Evolutionary conservation across 345 rosid species (phyloP), one percentile per base, ranked within the genome.

Genomic region (Aurinia saxatilis): DNA sequence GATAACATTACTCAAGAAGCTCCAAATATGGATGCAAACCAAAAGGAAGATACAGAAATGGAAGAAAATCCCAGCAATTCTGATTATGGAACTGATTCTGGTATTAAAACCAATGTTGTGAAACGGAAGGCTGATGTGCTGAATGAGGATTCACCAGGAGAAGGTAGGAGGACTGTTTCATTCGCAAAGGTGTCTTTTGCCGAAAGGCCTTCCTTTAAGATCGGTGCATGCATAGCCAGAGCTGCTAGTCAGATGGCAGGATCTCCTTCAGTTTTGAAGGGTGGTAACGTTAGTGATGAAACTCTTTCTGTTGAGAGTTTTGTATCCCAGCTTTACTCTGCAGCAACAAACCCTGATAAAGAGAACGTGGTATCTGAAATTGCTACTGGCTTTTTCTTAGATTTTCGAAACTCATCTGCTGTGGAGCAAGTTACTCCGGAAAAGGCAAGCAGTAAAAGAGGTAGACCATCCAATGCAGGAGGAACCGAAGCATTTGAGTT

Each of bases 241-340:
- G 92, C 82, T 75, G 98, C 96, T 0, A 92, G 91, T 80, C 95
- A 85, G 73, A 80, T 92, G 86, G 77, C 95, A 21, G 95, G 89
- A 38, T 75, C 96, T 53, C 79, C 89, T 3, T 76, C 83, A 67
- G 77, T 83, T 38, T 31, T 80, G 39, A 88, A 84, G 81, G 39
- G 72, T 41, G 72, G 72, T 73, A 77, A 63, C 72, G 66, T 64
- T 9, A 80, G 56, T 19, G 84, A 75, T 73, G 91, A 86, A 19
- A 74, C 66, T 66, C 80, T 85, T 18, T 82, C 91, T 39, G 74
- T 80, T 36, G 83, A 82, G 47, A 86, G 82, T 50, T 74, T 89
- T 78, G 70, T 89, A 42, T 73, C 80, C 7, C 86, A 85, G 61
- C 96, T 92, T 65, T 73, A 70, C 50, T 50, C 63, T 60, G 84